phyloP scores from a whole-genome alignment of 2,329 filamentous ascomycete genomes.

The Curvularia spicifera region DNA sequence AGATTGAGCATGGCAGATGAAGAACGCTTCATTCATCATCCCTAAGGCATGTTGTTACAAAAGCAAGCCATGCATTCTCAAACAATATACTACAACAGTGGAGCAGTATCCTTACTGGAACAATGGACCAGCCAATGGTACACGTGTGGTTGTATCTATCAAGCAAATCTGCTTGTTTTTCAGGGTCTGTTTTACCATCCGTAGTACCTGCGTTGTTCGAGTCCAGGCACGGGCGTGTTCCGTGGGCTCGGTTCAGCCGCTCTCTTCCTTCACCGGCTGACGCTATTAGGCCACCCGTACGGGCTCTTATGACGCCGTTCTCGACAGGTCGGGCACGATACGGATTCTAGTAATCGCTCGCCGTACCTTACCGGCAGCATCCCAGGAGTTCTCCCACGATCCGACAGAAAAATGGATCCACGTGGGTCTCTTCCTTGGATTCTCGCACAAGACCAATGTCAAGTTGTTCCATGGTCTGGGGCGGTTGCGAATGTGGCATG shows the following conservation, averaged over 20 bases:
- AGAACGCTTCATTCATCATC: neutral
- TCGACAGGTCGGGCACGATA: slow-evolving; percentile 8
- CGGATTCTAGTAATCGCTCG: slow-evolving; percentile 9
- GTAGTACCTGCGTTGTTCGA: slow-evolving; percentile 1
- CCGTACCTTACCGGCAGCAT: slow-evolving; percentile 9
- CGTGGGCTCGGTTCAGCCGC: slow-evolving; percentile 10
- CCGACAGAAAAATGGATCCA: slow-evolving; percentile 11
- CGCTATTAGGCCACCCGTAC: slow-evolving; percentile 12
- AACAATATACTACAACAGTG: neutral
- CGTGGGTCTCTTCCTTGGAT: slow-evolving; percentile 8
- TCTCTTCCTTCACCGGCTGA: slow-evolving; percentile 6
- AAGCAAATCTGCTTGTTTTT: slow-evolving; percentile 1
- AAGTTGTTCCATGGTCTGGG: slow-evolving; percentile 7
- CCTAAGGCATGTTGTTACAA: neutral
- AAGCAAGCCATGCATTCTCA: neutral
- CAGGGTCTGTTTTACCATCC: neutral
- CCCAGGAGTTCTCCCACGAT: slow-evolving; percentile 7
- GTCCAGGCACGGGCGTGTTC: slow-evolving; percentile 1
- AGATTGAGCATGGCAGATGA: neutral
- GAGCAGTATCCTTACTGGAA: neutral
- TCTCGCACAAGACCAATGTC: slow-evolving; percentile 8
- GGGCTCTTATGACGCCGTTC: neutral
- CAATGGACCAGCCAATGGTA: slow-evolving; percentile 1
- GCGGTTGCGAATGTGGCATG: slow-evolving; percentile 5
- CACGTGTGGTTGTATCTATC: neutral